phyloP scores from a whole-genome alignment of 2,329 filamentous ascomycete genomes.

The Clonostachys sp. region DNA sequence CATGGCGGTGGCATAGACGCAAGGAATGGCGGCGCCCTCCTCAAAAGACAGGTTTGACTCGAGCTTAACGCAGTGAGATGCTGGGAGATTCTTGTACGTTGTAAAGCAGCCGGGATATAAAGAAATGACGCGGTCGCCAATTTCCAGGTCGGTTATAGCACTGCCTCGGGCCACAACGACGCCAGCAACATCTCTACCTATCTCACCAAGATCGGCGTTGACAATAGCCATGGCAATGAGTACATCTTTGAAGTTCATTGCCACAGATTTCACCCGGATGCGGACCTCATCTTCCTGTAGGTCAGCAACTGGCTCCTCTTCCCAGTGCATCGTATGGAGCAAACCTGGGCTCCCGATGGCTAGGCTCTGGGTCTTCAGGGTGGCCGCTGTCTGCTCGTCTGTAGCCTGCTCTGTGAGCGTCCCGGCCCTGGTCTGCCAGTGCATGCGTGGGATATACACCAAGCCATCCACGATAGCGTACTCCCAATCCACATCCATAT shows the following conservation, averaged over 20 bases:
- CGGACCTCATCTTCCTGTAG: conserved; percentile 18
- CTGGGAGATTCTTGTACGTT: not conserved
- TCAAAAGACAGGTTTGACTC: conserved; percentile 9
- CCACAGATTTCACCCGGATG: conserved; percentile 11
- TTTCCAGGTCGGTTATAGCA: not conserved
- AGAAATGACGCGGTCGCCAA: conserved; percentile 1
- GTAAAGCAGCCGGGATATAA: conserved; percentile 3
- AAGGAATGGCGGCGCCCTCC: conserved; percentile 8
- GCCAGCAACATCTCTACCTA: not conserved
- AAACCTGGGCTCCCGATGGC: not conserved
- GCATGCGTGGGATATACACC: not conserved
- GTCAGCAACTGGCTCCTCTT: not conserved
- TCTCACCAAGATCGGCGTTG: not conserved
- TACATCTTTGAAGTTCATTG: conserved; percentile 20
- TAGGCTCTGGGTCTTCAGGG: not conserved
- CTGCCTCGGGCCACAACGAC: not conserved
- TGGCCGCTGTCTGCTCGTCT: not conserved
- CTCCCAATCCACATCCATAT: not conserved
- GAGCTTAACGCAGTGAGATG: conserved; percentile 12
- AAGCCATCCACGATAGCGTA: not conserved
- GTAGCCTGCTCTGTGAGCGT: not conserved
- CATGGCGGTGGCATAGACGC: conserved; percentile 19
- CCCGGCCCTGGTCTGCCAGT: not conserved
- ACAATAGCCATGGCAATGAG: not conserved
- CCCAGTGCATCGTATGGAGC: not conserved